Evolutionary conservation across 805 yeast species (phyloP), one percentile per base, ranked within the genome.

Genomic region (Priceomyces castillae): DNA sequence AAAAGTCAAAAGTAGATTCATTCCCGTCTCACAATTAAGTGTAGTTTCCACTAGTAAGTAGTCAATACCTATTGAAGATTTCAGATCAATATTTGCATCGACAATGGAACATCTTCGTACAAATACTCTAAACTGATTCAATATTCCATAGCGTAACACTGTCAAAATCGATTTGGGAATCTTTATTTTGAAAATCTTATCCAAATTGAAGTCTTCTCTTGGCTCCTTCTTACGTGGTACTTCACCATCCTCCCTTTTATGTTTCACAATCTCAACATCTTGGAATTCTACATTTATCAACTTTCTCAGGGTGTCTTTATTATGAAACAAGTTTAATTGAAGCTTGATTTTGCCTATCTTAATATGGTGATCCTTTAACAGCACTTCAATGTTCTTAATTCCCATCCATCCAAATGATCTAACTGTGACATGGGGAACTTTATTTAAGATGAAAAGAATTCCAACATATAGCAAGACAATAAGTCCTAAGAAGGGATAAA

Each of bases 351-450:
- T 51, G 4, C 53, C 36, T 14, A 64, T 53, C 12, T 46, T 31
- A 9, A 65, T 45, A 1, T 26, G 41, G 7, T 49, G 50, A 1
- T 36, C 31, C 5, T 50, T 40, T 5, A 54, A 37, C 23, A 51
- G 49, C 6, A 67, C 50, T 10, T 54, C 52, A 22, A 67, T 52
- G 22, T 58, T 57, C 41, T 53, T 44, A 7, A 65, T 30, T 4
- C 64, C 52, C 26, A 65, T 51, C 58, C 67, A 65, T 14, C 70
- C 70, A 10, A 65, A 30, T 6, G 58, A 54, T 41, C 55, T 57
- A 36, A 65, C 56, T 5, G 51, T 23, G 7, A 64, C 47, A 43
- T 57, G 53, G 3, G 68, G 69, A 7, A 65, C 47, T 26, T 39
- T 34, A 40, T 67, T 67, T 10, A 65, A 19, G 6, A 51, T 17